Evolutionary conservation across 1,284 basidiomycete species (phyloP).

Genomic region (Cystobasidium slooffiae): DNA sequence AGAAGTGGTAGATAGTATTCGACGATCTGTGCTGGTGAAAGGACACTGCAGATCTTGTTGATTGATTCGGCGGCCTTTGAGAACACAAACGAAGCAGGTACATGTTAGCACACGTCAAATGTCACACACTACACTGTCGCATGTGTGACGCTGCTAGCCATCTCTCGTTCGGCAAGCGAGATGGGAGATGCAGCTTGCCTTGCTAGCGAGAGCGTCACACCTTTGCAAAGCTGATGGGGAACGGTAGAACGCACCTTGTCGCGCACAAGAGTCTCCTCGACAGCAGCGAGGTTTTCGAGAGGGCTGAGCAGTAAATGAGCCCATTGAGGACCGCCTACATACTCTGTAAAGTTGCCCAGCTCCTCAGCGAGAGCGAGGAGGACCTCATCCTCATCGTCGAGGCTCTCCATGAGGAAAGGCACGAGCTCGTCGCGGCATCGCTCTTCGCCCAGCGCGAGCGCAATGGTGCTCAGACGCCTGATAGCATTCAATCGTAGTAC

Average conservation of each 20-base stretch:
- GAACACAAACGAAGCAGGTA: background rate
- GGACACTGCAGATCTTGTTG: conserved; percentile 80
- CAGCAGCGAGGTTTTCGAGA: conserved; percentile 92
- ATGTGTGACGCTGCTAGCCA: background rate
- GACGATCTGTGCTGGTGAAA: conserved; percentile 82
- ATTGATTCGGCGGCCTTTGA: conserved; percentile 91
- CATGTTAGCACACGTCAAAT: background rate
- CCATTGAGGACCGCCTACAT: conserved; percentile 86
- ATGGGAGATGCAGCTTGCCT: background rate
- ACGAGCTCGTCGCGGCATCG: conserved; percentile 94
- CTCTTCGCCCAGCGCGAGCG: conserved; percentile 92
- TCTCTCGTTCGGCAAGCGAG: background rate
- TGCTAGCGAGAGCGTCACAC: conserved; percentile 6
- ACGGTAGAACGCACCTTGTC: conserved; percentile 76
- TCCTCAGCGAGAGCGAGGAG: conserved; percentile 95
- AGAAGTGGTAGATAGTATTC: conserved; percentile 90
- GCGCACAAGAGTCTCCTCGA: conserved; percentile 96
- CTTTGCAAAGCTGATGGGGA: background rate
- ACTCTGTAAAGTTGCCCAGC: conserved; percentile 85
- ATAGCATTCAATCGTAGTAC: conserved; percentile 92
- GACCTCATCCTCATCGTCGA: conserved; percentile 99
- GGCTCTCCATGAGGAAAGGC: conserved; percentile 94
- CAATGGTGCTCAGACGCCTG: conserved; percentile 97
- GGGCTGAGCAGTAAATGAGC: conserved; percentile 91
- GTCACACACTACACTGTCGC: background rate